Evolutionary conservation across 2,329 filamentous ascomycete genomes (phyloP), one percentile per base, ranked within the genome.

Genomic region (Teratosphaeria destructans): DNA sequence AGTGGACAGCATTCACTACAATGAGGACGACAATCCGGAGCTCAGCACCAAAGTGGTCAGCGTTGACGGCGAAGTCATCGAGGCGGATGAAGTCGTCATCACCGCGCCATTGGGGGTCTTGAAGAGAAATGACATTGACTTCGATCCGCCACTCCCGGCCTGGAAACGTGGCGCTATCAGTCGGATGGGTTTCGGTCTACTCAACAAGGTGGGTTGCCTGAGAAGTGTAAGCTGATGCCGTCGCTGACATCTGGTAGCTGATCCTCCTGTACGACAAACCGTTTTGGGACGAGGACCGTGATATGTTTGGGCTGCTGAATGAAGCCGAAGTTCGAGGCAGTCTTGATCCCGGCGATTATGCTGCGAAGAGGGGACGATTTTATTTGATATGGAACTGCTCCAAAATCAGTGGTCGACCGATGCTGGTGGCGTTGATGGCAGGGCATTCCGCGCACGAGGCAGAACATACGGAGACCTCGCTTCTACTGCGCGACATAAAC

Each of bases 311-410:
- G 11, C 84, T 96, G 49, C 78, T 99, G 52, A 87, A 92, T 60
- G 85, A 90, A 65, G 85, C 92, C 3, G 78, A 81, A 26, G 82
- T 84, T 61, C 78, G 81, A 3, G 81, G 85, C 59, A 95, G 90
- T 69, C 80, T 92, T 58, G 79, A 85, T 53, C 90, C 95, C 68
- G 82, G 83, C 56, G 89, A 96, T 64, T 97, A 97, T 69, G 79
- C 85, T 5, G 78, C 82, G 3, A 86, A 85, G 62, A 85, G 93
- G 57, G 93, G 93, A n/a, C 87, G 92, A 27, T 96, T 96, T 75
- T 99, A 97, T 69, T 84, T 99, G 67, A 97, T 96, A 83, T 97
- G 96, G 83, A 97, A 99, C 68, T 90, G 91, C 58, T 87, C 91
- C 61, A 89, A 90, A 66, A 95, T 90, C 3, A 91, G 89, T 54